Base-by-base conservation (phyloP, 306 rosid species). In the Gleditsia sinensis region DNA sequence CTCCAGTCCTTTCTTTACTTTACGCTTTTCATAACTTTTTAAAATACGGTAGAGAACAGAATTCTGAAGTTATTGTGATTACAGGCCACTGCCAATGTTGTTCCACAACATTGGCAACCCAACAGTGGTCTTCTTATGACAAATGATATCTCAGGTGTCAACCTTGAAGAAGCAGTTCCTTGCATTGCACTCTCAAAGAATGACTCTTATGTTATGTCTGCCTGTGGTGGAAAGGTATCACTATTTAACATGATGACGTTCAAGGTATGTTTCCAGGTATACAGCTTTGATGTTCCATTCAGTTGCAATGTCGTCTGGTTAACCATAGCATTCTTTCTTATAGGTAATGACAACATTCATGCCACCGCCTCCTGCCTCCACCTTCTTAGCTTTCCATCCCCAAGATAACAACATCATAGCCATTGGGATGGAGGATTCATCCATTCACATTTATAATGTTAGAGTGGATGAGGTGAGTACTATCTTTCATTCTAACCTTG, bases 371-470 rank as follows among this genome's bases (percentile, higher is more conserved):
- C 97, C 98, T 37, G 86, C 95, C 43, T 87, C 98, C 48, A 86
- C 96, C 62, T 89, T 79, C 80, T 77, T 90, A 45, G 96, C 95
- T 59, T 90, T 93, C 80, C 91, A 90, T 78, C 98, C 98, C 50
- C 85, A 76, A 74, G 95, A 93, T 87, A 93, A 93, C 83, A 93
- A 93, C 86, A 84, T 93, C 84, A 84, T 93, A 30, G 98, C 98
- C 83, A 89, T 90, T 46, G 97, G 96, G 77, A 93, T 93, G 98
- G 95, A 84, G 75, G 97, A 93, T 79, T 93, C 93, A 59, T 83
- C 95, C 67, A 90, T 93, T 77, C 89, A 84, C 64, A 93, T 93
- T 65, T 93, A 87, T 80, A 88, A 86, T 83, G 90, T 84, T 68
- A 80, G 95, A 80, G 88, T 86, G 66, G 91, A 83, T 78, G 98